Conservation (phyloP, 768 basidiomycete species). For the Mycena chlorophos region DNA sequence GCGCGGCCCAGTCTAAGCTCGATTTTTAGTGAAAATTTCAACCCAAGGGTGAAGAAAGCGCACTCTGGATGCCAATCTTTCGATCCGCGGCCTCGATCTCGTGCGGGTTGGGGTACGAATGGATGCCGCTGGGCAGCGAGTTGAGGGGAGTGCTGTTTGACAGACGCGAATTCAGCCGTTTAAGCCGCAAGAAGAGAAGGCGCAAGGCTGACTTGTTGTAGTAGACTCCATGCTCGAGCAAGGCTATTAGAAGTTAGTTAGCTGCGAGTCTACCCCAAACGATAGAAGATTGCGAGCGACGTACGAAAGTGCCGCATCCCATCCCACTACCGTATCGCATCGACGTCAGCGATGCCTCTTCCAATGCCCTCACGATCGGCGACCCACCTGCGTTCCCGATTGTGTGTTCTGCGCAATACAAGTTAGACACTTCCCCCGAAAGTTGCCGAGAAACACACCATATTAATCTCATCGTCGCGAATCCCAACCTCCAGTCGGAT, state of each 20-base stretch:
- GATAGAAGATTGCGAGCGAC: too few species aligned
- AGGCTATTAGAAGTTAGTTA: too few species aligned
- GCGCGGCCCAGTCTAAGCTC: conserved; percentile 62
- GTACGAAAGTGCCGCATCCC: conserved; percentile 63
- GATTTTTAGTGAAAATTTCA: conserved; percentile 1
- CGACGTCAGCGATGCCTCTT: too few species aligned
- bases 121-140: conserved; percentile 44
- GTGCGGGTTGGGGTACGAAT: conserved; percentile 49
- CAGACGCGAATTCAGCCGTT: background rate
- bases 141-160: conserved; percentile 43
- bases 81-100: conserved; percentile 47
- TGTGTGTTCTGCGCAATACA: conserved; percentile 10
- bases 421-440: background rate
- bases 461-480: conserved; percentile 19
- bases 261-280: too few species aligned
- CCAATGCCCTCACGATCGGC: too few species aligned
- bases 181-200: background rate
- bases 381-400: conserved; percentile 12
- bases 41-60: background rate
- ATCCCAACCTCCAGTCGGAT: conserved; percentile 10
- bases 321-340: conserved; percentile 55
- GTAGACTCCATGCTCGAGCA: conserved; percentile 53
- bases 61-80: conserved; percentile 69
- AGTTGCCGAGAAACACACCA: background rate
- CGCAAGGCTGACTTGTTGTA: conserved; percentile 56